Evolutionary conservation across 2,329 filamentous ascomycete genomes (phyloP), one percentile per base, ranked within the genome.

Genomic region (Claviceps sp.): DNA sequence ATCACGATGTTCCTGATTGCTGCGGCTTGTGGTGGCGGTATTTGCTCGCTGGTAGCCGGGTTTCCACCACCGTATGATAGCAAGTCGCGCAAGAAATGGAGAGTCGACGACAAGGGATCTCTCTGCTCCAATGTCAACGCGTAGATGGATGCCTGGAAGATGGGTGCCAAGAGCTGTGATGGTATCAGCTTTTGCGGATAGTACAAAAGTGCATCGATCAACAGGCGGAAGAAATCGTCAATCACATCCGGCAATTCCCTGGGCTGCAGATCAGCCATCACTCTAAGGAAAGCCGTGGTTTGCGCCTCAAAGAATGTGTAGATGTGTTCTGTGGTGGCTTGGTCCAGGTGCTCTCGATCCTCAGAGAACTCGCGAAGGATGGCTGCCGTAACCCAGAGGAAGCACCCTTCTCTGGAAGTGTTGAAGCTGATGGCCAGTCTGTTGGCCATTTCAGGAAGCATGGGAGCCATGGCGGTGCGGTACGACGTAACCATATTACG

Each of bases 401-500:
- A 98, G 66, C 91, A 96, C 13, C 93, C 93, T 68, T 98, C 91
- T 55, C 84, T 81, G 11, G 91, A 96, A 17, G 80, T 77, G 52
- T 85, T 78, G 65, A 98, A 98, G 4, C 91, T 90, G 56, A 77
- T 78, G 1, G 88, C 88, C 53, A 98, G 78, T 68, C 91, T 94
- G 60, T 91, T 87, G 17, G 93, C 94, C 69, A 98, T 82, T 19
- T 82, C 78, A 1, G 87, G 86, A 45, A 98, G 76, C 46, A 98
- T 72, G 24, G 91, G 89, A 14, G 85, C 81, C 74, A 94, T 95
- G 49, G 86, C 86, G 2, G 85, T 93, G 58, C 93, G 82, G 68
- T 97, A 97, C 0, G 90, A 95, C 54, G 97, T 89, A 41, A 98
- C 81, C 87, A 97, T 96, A 65, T 91, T 87, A 56, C 94, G 82